phyloP scores from a whole-genome alignment of 345 rosid genomes.

The Melastoma malabathricum region DNA sequence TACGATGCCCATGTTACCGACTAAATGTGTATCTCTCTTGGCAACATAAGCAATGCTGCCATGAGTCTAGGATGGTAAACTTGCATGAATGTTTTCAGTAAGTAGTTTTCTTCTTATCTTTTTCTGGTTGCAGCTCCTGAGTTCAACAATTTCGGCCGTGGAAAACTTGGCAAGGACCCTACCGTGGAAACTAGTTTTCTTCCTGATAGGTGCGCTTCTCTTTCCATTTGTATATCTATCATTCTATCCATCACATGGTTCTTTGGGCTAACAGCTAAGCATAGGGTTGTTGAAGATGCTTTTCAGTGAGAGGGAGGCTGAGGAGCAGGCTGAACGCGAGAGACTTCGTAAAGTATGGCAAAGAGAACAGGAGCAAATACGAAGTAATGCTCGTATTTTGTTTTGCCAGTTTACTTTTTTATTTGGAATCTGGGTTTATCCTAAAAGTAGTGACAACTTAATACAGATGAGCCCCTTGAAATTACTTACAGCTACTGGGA shows the following conservation, averaged over 20 bases:
- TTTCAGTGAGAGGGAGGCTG: conserved; percentile 99
- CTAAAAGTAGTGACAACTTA: conserved; percentile 8
- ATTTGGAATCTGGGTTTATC: conserved; percentile 1
- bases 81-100: too few relatives aligned
- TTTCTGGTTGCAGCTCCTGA: conserved; percentile 23
- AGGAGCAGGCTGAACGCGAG: conserved; percentile 98
- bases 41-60: too few relatives aligned
- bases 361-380: conserved; percentile 77
- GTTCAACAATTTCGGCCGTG: conserved; percentile 23
- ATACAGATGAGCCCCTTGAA: conserved; percentile 80
- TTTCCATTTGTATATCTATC: conserved; percentile 5
- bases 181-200: conserved; percentile 92
- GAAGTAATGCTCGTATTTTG: conserved; percentile 29
- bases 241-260: conserved; percentile 4
- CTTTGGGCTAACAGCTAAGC: conserved; percentile 35
- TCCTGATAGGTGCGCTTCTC: conserved; percentile 74
- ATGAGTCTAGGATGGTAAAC: neutral
- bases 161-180: conserved; percentile 91
- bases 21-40: too few relatives aligned
- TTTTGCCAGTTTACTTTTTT: neutral
- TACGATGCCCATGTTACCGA: too few relatives aligned
- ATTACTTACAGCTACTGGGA: conserved; percentile 99
- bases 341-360: conserved; percentile 84
- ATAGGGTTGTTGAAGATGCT: conserved; percentile 69
- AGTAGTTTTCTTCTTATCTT: neutral